Evolutionary conservation across 2,329 filamentous ascomycete genomes (phyloP).

Genomic region (Helotiales sp.): DNA sequence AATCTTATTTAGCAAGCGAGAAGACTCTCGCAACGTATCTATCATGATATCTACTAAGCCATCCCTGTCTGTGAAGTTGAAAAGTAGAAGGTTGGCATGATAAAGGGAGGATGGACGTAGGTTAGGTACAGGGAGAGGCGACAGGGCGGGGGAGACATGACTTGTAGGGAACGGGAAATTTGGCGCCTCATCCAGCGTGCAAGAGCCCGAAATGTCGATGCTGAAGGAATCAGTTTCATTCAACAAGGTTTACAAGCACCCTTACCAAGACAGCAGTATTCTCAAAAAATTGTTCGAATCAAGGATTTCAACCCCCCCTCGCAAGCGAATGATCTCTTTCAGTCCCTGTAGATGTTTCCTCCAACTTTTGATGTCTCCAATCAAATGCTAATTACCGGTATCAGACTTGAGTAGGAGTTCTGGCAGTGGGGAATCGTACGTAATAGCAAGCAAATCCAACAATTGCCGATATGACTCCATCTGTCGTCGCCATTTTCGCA

Average conservation of each 20-base stretch:
- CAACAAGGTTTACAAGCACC: not conserved
- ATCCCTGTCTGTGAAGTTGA: not conserved
- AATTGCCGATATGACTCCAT: conserved; percentile 1
- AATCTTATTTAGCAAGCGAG: not conserved
- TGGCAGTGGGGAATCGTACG: not conserved
- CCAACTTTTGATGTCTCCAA: not conserved
- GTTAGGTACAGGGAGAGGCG: not conserved
- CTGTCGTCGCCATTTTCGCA: not conserved
- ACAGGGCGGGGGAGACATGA: not conserved
- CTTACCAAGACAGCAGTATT: not conserved
- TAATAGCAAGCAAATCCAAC: conserved; percentile 4
- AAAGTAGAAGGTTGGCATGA: not conserved
- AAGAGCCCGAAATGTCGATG: conserved; percentile 3
- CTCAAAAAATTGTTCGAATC: not conserved
- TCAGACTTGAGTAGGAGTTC: not conserved
- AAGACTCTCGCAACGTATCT: not conserved
- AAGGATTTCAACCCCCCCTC: not conserved
- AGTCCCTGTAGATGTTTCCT: not conserved
- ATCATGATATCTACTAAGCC: not conserved
- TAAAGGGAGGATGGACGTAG: not conserved
- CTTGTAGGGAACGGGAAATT: not conserved
- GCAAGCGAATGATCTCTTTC: not conserved
- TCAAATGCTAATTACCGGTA: not conserved
- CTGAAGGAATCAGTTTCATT: not conserved
- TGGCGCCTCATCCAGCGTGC: not conserved